phyloP scores from a whole-genome alignment of 352 stramenopile species.

The Discostella stelligera region DNA sequence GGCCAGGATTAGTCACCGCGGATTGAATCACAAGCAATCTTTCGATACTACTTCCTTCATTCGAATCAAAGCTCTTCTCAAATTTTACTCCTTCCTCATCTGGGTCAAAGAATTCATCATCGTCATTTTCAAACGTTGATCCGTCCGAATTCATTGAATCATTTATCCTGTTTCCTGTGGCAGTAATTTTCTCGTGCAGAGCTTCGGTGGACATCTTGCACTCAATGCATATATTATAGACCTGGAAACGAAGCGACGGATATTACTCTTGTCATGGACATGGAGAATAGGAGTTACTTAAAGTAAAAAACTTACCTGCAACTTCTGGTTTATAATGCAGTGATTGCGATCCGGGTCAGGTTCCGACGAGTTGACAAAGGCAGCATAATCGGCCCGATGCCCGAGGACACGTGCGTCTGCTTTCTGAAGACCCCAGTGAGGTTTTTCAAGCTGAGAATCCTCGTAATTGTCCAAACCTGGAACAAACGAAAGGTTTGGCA shows the following conservation, averaged over 20 bases:
- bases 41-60: constrained; percentile 29
- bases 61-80: constrained; percentile 8
- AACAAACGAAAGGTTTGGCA: constrained; percentile 66
- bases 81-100: constrained; percentile 34
- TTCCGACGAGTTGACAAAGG: constrained; percentile 72
- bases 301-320: constrained; percentile 50
- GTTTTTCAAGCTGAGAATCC: not conserved
- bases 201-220: constrained; percentile 64
- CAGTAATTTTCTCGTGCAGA: constrained; percentile 26
- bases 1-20: constrained; percentile 12
- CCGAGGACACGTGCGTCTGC: constrained; percentile 38
- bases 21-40: constrained; percentile 38
- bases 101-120: constrained; percentile 55
- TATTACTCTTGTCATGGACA: constrained; percentile 62
- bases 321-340: constrained; percentile 80
- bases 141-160: constrained; percentile 19
- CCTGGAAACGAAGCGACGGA: constrained; percentile 10
- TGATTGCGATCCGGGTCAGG: constrained; percentile 66
- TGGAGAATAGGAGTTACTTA: not conserved
- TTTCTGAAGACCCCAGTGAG: constrained; percentile 19
- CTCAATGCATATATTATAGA: constrained; percentile 79
- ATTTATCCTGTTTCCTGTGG: constrained; percentile 8
- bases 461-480: constrained; percentile 43
- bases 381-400: constrained; percentile 52
- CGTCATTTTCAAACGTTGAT: constrained; percentile 17